These are phyloP conservation scores for Globisporangium okanoganense DNA, from an alignment of 352 stramenopile genomes.

Conservation along the genomic window DNA sequence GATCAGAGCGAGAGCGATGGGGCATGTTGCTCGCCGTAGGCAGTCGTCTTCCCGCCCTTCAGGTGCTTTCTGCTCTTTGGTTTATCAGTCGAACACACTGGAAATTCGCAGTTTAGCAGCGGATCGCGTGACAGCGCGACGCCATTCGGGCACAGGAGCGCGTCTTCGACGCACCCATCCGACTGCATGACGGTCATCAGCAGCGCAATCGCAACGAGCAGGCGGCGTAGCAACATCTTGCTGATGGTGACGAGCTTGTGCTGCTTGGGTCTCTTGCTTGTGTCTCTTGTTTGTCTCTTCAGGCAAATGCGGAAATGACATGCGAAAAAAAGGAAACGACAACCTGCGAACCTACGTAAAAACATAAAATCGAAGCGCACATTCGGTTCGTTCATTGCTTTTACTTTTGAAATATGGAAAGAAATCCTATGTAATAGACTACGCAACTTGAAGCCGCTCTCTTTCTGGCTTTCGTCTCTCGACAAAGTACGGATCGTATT, in stretches of 20 bases:
- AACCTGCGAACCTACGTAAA: background rate
- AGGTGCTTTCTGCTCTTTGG: background rate
- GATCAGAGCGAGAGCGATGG: background rate
- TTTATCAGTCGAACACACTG: slow-evolving; percentile 2
- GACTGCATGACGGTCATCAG: background rate
- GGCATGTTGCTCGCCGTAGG: background rate
- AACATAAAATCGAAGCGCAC: no score
- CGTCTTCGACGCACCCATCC: slow-evolving; percentile 25
- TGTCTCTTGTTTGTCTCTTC: no score
- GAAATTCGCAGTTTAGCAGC: slow-evolving; percentile 11
- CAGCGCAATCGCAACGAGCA: slow-evolving; percentile 16
- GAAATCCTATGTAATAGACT: no score
- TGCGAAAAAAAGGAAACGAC: background rate
- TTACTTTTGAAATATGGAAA: no score
- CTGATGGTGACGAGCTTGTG: background rate
- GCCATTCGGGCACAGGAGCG: slow-evolving; percentile 13
- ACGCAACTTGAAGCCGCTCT: no score
- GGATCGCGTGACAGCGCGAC: slow-evolving; percentile 12
- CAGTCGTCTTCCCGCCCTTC: background rate
- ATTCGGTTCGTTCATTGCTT: no score
- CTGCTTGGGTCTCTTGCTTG: background rate
- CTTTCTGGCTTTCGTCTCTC: no score
- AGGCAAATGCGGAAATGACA: background rate
- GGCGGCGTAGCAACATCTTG: background rate
- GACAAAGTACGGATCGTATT: no score